Percentiles rank a stretch among this genome's conserved stretches.
phyloP scores from a whole-genome alignment of 1,284 basidiomycete species.

The Pseudozyma flocculosa region DNA sequence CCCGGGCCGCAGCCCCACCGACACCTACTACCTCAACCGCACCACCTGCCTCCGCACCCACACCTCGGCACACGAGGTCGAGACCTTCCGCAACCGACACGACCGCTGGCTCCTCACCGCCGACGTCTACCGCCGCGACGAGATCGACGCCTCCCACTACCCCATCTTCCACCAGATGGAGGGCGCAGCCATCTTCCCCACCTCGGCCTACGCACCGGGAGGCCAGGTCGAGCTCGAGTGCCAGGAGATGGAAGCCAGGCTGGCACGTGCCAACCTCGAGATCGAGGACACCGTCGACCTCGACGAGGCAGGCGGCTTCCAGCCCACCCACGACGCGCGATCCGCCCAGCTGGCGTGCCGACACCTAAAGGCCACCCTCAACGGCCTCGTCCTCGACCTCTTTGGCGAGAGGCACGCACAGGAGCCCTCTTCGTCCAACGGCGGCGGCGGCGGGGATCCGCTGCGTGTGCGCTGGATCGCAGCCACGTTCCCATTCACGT shows the following conservation, averaged over 20 bases:
- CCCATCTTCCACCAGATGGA: constrained; percentile 99
- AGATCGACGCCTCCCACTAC: constrained; percentile 95
- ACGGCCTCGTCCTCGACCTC: constrained; percentile 78
- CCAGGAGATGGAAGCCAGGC: constrained; percentile 63
- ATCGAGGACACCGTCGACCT: constrained; percentile 80
- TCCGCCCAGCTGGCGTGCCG: constrained; percentile 66
- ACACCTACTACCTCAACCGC: constrained; percentile 94
- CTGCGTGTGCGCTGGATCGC: constrained; percentile 93
- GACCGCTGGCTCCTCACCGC: constrained; percentile 88
- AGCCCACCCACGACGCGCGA: constrained; percentile 68
- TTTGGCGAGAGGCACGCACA: constrained; percentile 64
- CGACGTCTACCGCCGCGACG: constrained; percentile 98
- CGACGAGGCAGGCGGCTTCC: constrained; percentile 75
- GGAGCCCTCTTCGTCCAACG: constrained; percentile 59
- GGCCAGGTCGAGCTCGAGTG: constrained; percentile 63
- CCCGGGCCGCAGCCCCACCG: constrained; percentile 82
- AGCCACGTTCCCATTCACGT: constrained; percentile 96
- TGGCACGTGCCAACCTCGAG: constrained; percentile 64
- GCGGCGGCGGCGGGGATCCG: constrained; percentile 62
- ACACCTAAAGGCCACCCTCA: constrained; percentile 89
- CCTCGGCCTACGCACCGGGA: constrained; percentile 60
- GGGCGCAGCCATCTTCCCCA: constrained; percentile 76
- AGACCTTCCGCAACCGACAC: constrained; percentile 75
- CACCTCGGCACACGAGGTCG: constrained; percentile 95
- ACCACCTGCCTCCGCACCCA: constrained; percentile 91